These are phyloP conservation scores for Neurospora sp. DNA, from an alignment of 495 filamentous ascomycete genomes.

Conservation along the genomic window DNA sequence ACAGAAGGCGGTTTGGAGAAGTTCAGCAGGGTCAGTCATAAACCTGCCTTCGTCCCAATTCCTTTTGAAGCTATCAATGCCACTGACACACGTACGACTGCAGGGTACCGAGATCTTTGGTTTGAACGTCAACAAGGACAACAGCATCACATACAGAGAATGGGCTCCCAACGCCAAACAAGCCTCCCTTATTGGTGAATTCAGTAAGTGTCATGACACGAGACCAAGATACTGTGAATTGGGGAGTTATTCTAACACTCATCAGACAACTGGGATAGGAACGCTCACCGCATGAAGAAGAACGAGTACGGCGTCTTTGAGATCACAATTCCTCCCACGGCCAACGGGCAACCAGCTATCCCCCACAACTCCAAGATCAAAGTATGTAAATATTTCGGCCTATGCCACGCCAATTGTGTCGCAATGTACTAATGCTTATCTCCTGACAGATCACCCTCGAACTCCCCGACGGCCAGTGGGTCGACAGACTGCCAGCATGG, in stretches of 20 bases:
- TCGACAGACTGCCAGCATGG: conserved; percentile 89
- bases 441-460: conserved; percentile 67
- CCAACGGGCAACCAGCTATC: conserved; percentile 65
- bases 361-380: conserved; percentile 93
- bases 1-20: conserved; percentile 84
- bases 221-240: background rate
- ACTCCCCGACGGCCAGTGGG: conserved; percentile 63
- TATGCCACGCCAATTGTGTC: background rate
- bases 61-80: background rate
- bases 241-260: background rate
- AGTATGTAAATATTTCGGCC: conserved; percentile 34
- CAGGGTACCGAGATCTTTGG: conserved; percentile 82
- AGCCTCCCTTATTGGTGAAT: conserved; percentile 89
- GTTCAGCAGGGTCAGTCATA: conserved; percentile 64
- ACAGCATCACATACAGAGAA: conserved; percentile 85
- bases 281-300: conserved; percentile 75
- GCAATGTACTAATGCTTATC: conserved; percentile 10
- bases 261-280: conserved; percentile 77
- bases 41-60: background rate
- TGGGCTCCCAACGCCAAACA: conserved; percentile 86
- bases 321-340: conserved; percentile 61
- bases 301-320: conserved; percentile 83
- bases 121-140: conserved; percentile 65
- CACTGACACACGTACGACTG: conserved; percentile 6
- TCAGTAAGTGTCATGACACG: conserved; percentile 49